Base-by-base conservation (phyloP, 2,329 filamentous ascomycete species). In the Arachnomyces sp. region DNA sequence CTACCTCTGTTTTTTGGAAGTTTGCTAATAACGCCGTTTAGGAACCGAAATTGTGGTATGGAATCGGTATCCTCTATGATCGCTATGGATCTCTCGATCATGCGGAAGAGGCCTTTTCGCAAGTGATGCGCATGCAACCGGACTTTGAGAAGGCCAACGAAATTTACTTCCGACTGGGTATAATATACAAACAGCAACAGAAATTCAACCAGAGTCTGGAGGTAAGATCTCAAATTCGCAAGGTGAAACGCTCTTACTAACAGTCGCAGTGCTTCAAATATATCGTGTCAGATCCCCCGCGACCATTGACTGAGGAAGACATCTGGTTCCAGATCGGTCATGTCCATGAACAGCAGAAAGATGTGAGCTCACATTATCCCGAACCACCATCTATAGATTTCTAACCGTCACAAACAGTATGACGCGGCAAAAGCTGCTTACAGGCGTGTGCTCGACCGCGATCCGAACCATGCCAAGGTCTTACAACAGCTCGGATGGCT, bases 271-370 rank as follows among this genome's bases (percentile, higher is more conserved):
- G 92, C 71, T 98, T 98, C 71, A 92, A 92, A 65, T 96, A 94
- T 60, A 98, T 98, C 51, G 89, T 96, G 48, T 83, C 78, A 51
- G 89, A 94, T 39, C 90, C 92, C 18, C 92, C 92, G 2, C 81
- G 86, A 3, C 92, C 92, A 2, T 65, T 98, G 53, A 95, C 89
- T 0, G 89, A 96, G 61, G 90, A 96, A 63, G 92, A 98, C 54
- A 98, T 98, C 45, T 96, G 90, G 90, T 98, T 98, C 70, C 92
- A 98, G 64, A 96, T 98, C 57, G 92, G 92, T 17, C 92, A 98
- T 62, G 92, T 98, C 36, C 89, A 98, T 56, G 92, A 98, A 60
- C 92, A 96, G 57, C 90, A 96, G 64, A 96, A 96, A 73, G 92
- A 98, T 57, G 89, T 94, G 73, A 68, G 87, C 74, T 32, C 4